Conservation (phyloP, 371 early-diverging fungal species). For the Mortierella sp. region DNA sequence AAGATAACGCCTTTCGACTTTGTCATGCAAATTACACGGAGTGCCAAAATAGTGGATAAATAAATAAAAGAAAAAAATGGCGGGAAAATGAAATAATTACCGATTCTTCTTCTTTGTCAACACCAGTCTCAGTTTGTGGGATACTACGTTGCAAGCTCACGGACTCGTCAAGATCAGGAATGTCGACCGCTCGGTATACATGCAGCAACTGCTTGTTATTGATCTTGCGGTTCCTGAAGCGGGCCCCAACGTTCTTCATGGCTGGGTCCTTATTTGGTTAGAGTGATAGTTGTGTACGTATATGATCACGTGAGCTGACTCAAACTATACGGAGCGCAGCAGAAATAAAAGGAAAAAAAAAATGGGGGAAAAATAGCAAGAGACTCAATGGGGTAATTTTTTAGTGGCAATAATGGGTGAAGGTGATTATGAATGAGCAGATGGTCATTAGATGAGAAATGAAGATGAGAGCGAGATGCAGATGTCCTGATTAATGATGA, state of each 20-base stretch:
- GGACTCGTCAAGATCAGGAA: conserved; percentile 87
- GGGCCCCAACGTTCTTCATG: conserved; percentile 67
- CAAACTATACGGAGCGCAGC: neutral
- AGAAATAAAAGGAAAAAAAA: conserved; percentile 13
- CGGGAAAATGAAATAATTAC: conserved; percentile 52
- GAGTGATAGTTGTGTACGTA: conserved; percentile 13
- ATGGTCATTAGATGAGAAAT: conserved; percentile 38
- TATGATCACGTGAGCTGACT: neutral
- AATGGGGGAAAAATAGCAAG: neutral
- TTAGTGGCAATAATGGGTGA: conserved; percentile 13
- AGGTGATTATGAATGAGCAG: conserved; percentile 28
- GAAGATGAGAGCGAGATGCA: conserved; percentile 29
- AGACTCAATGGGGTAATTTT: conserved; percentile 6
- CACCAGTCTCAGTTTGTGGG: conserved; percentile 78
- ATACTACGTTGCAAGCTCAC: conserved; percentile 80
- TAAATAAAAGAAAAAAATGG: conserved; percentile 12
- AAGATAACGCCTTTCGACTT: too few relatives aligned
- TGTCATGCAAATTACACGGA: too few relatives aligned
- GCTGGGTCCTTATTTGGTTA: neutral
- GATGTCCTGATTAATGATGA: conserved; percentile 41
- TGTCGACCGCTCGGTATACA: conserved; percentile 84
- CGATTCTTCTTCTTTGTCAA: conserved; percentile 81
- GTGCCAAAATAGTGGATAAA: neutral
- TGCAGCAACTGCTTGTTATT: conserved; percentile 87
- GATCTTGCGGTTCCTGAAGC: conserved; percentile 93